These are phyloP conservation scores for Viridothelium virens DNA, from an alignment of 495 filamentous ascomycete species.

Conservation along the genomic window DNA sequence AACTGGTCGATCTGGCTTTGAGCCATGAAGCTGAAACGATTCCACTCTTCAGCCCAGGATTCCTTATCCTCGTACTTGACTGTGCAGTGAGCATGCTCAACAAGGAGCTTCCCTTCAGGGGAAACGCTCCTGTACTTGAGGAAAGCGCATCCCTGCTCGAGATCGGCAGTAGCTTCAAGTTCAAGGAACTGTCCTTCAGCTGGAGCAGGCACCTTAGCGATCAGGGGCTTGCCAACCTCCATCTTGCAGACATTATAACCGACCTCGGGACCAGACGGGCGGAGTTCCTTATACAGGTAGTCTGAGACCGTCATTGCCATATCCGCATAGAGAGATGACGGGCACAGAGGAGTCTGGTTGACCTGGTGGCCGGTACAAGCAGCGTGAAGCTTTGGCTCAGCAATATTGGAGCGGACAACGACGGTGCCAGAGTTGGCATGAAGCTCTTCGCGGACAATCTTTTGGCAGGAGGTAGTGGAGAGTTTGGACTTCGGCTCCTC, in stretches of 20 bases:
- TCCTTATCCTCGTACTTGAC: conserved; percentile 38
- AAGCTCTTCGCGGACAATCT: conserved; percentile 36
- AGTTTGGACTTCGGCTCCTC: conserved; percentile 32
- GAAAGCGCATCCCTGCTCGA: conserved; percentile 30
- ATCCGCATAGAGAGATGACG: conserved; percentile 44
- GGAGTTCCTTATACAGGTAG: conserved; percentile 40
- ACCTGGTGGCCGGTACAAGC: conserved; percentile 38
- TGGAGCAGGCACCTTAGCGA: conserved; percentile 34
- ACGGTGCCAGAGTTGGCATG: conserved; percentile 34
- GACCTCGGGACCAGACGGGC: conserved; percentile 29
- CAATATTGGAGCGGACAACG: conserved; percentile 36
- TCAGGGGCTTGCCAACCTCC: conserved; percentile 38
- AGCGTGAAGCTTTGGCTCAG: conserved; percentile 34
- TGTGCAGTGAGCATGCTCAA: conserved; percentile 34
- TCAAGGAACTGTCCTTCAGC: conserved; percentile 36
- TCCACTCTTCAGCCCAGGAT: conserved; percentile 37
- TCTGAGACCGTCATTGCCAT: conserved; percentile 44
- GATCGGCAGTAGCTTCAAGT: conserved; percentile 39
- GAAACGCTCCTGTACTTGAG: conserved; percentile 37
- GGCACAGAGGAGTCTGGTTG: conserved; percentile 38
- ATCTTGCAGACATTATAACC: conserved; percentile 38
- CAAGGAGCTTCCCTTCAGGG: conserved; percentile 34
- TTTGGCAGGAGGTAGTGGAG: conserved; percentile 39
- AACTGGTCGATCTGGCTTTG: conserved; percentile 39
- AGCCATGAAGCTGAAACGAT: conserved; percentile 38